Conservation (phyloP, 176 grass and related monocot genomes). For the Dendrocalamus sinicus region DNA sequence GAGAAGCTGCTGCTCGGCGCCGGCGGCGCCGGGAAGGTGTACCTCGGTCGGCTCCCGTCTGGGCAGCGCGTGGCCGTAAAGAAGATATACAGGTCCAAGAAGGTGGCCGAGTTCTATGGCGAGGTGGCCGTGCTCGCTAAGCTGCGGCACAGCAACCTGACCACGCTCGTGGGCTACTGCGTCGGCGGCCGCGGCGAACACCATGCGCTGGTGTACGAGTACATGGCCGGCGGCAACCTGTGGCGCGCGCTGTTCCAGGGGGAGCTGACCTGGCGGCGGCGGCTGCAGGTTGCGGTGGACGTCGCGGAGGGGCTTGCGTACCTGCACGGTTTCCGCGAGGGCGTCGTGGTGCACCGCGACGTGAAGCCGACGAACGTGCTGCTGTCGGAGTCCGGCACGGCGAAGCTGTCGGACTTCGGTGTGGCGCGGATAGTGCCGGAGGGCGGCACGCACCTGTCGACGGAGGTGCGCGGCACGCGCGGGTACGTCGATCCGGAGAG, state of each 20-base stretch:
- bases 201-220: slow-evolving; percentile 72
- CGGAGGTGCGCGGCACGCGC: slow-evolving; percentile 67
- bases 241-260: slow-evolving; percentile 52
- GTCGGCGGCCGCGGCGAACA: slow-evolving; percentile 23
- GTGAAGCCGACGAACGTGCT: slow-evolving; percentile 79
- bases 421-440: slow-evolving; percentile 61
- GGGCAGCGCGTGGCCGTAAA: slow-evolving; percentile 74
- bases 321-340: slow-evolving; percentile 64
- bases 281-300: slow-evolving; percentile 57
- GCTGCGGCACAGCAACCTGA: slow-evolving; percentile 71
- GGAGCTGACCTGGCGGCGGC: slow-evolving; percentile 52
- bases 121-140: slow-evolving; percentile 73
- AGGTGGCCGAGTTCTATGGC: slow-evolving; percentile 65
- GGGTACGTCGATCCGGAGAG: slow-evolving; percentile 83
- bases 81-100: slow-evolving; percentile 59
- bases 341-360: slow-evolving; percentile 74
- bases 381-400: slow-evolving; percentile 46
- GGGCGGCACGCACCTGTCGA: slow-evolving; percentile 65
- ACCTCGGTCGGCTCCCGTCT: slow-evolving; percentile 65
- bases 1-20: slow-evolving; percentile 56
- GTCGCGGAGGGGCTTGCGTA: slow-evolving; percentile 66
- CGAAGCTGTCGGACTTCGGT: slow-evolving; percentile 83
- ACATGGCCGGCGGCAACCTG: slow-evolving; percentile 77
- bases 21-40: slow-evolving; percentile 74
- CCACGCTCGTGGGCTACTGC: slow-evolving; percentile 70